phyloP scores from a whole-genome alignment of 495 filamentous ascomycete species.

The Tuber melanosporum region DNA sequence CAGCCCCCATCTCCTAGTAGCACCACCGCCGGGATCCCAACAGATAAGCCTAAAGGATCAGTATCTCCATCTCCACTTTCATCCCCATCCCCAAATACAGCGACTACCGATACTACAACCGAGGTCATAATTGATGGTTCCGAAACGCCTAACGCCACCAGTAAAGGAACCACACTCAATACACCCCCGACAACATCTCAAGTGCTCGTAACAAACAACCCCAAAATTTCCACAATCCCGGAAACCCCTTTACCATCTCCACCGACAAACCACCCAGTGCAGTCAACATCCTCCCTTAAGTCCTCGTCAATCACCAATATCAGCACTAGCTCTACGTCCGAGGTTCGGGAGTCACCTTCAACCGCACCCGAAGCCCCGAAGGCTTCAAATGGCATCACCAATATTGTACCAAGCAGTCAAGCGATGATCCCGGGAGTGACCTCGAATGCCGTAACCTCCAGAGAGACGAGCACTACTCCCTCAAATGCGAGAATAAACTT shows the following conservation, averaged over 20 bases:
- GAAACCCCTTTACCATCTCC: background rate
- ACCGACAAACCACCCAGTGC: background rate
- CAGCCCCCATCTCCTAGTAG: background rate
- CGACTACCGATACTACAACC: background rate
- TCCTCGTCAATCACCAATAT: background rate
- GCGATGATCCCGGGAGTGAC: background rate
- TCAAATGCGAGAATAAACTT: background rate
- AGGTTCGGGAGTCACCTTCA: background rate
- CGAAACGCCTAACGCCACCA: background rate
- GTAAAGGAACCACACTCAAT: background rate
- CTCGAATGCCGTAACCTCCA: background rate
- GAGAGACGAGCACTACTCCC: background rate
- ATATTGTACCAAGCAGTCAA: background rate
- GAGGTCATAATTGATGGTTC: background rate
- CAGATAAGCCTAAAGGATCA: background rate
- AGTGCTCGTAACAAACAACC: background rate
- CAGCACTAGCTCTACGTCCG: background rate
- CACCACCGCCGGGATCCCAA: background rate
- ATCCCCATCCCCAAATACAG: background rate
- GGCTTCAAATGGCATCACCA: background rate
- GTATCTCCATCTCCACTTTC: background rate
- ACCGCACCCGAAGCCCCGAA: background rate
- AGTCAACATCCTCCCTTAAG: background rate
- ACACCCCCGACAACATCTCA: background rate
- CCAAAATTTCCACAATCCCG: background rate